Base-by-base conservation (phyloP, 140 eudicot species). In the Oenanthe javanica region DNA sequence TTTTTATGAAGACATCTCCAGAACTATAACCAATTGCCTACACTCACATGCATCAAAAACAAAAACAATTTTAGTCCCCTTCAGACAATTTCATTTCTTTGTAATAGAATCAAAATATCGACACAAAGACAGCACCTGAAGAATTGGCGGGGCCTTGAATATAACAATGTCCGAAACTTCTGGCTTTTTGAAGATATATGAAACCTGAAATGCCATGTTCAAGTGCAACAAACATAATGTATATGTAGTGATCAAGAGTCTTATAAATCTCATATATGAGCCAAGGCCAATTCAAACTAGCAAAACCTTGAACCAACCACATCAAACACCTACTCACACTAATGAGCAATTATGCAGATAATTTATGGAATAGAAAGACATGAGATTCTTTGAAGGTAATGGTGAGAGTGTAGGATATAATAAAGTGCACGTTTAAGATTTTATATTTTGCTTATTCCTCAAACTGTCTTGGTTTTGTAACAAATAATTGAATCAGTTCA, bases 141-240 rank as follows among this genome's bases (percentile, higher is more conserved):
- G 97, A 83, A 87, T 76, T 51, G 94, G 90, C 78, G 98, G 98
- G 38, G 94, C 96, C 83, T 85, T 94, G 79, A 92, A 92, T 52
- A 94, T 86, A 38, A 94, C 98, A 25, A 94, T 94, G 79, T 94
- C 97, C 2, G 89, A 86, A 57, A 92, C 92, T 85, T 90, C 94
- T 76, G 97, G 98, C 75, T 86, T 79, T 83, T 92, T 88, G 86
- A 94, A 94, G 47, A 92, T 45, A 83, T 94, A 94, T 47, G 98
- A 94, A 82, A 92, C 97, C 98, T 94, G 89, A 38, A 86, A 82
- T 77, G 80, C 21, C 45, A 77, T 38, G 74, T 15, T 36, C 51
- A 77, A 27, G 73, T 12, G 42, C 42, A 63, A 67, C 45, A 67
- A 23, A 63, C 71, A 57, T 79, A 45, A 31, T 31, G 9, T 14